A percentile compares a stretch with the other conserved stretches of the same genome.
These are phyloP conservation scores for Puccinia horiana DNA, from an alignment of 1,284 basidiomycete species.

Conservation along the genomic window DNA sequence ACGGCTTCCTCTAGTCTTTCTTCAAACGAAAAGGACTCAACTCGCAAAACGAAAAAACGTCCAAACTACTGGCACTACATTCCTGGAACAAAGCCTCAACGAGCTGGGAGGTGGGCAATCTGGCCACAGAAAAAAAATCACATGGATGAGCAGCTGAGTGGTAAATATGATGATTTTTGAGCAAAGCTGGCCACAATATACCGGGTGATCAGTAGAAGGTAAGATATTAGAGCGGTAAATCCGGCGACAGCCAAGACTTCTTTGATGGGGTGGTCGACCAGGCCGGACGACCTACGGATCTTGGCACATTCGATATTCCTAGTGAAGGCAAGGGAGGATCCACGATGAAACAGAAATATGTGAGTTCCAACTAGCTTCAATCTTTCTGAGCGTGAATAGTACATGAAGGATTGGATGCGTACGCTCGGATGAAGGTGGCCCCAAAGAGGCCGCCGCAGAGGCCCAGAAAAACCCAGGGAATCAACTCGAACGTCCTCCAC, in stretches of 20 bases:
- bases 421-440: slow-evolving; percentile 44
- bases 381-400: slow-evolving; percentile 59
- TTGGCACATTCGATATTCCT: slow-evolving; percentile 67
- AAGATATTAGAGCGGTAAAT: slow-evolving; percentile 69
- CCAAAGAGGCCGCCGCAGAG: slow-evolving; percentile 45
- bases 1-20: no score
- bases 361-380: slow-evolving; percentile 67
- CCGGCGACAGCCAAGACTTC: slow-evolving; percentile 69
- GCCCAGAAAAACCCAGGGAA: slow-evolving; percentile 57
- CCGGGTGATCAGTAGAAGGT: slow-evolving; percentile 67
- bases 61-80: slow-evolving; percentile 59
- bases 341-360: not conserved
- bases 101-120: slow-evolving; percentile 70
- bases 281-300: slow-evolving; percentile 65
- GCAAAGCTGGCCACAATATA: slow-evolving; percentile 51
- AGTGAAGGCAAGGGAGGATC: not conserved
- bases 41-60: slow-evolving; percentile 38
- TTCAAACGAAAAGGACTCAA: slow-evolving; percentile 42
- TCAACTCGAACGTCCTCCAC: slow-evolving; percentile 72
- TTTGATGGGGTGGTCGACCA: slow-evolving; percentile 68
- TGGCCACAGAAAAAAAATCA: slow-evolving; percentile 52
- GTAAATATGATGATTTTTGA: not conserved
- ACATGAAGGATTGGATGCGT: no score
- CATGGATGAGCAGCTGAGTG: not conserved
- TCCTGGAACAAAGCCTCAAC: slow-evolving; percentile 73